Percentiles rank a stretch among this genome's conserved stretches.
phyloP scores from a whole-genome alignment of 768 basidiomycete species.

The Pleurotus eryngii region DNA sequence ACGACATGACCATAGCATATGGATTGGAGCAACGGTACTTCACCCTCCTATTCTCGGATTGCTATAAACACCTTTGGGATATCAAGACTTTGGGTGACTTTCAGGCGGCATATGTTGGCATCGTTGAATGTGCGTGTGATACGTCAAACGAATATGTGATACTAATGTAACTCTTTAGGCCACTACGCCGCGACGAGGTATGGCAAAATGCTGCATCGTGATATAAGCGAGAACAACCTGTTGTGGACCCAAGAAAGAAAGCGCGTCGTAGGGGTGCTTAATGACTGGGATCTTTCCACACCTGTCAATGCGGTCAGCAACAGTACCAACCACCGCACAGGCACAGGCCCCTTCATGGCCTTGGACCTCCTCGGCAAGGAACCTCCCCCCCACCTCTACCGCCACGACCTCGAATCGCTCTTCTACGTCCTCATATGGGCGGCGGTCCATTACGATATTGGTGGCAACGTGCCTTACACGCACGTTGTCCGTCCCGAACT shows the following conservation, averaged over 20 bases:
- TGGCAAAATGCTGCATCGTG: conserved; percentile 24
- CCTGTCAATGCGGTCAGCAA: conserved; percentile 6
- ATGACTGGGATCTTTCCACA: conserved; percentile 25
- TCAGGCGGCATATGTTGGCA: conserved; percentile 23
- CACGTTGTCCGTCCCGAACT: no score
- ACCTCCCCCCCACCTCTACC: conserved; percentile 19
- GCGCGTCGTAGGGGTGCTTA: conserved; percentile 19
- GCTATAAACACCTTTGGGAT: conserved; percentile 20
- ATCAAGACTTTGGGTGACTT: conserved; percentile 20
- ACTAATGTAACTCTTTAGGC: conserved; percentile 10
- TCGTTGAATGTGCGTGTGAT: conserved; percentile 25
- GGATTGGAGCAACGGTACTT: conserved; percentile 13
- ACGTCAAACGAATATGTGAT: background rate
- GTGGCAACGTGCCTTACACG: background rate
- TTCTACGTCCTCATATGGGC: conserved; percentile 23
- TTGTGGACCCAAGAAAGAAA: no score
- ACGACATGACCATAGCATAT: background rate
- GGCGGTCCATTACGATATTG: conserved; percentile 16
- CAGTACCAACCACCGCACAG: conserved; percentile 15
- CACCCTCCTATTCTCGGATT: conserved; percentile 14
- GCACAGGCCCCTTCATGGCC: conserved; percentile 27
- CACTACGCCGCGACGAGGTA: conserved; percentile 19
- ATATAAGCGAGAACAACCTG: conserved; percentile 29
- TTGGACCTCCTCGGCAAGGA: conserved; percentile 17
- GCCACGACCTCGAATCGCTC: conserved; percentile 25